phyloP scores from a whole-genome alignment of 2,329 filamentous ascomycete genomes.

The Curvularia lunata region DNA sequence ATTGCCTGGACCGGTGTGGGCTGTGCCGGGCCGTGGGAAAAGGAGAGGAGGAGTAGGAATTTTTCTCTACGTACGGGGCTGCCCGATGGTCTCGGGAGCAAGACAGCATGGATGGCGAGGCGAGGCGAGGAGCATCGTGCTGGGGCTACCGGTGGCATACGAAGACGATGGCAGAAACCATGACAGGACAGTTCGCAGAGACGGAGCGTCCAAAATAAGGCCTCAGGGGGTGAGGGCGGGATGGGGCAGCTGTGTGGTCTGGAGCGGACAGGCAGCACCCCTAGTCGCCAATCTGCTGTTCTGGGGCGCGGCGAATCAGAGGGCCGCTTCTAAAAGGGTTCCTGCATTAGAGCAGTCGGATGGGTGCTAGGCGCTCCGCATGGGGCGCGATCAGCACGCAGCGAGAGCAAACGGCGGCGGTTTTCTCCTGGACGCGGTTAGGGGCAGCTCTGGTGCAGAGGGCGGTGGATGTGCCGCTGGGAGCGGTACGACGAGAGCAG shows the following conservation, averaged over 20 bases:
- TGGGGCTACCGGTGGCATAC: slow-evolving; percentile 2
- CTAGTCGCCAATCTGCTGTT: slow-evolving; percentile 27
- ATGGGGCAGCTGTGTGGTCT: slow-evolving; percentile 23
- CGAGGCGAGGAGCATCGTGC: slow-evolving; percentile 2
- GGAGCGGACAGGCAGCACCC: slow-evolving; percentile 17
- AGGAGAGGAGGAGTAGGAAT: slow-evolving; percentile 21
- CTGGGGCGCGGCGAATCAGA: slow-evolving; percentile 30
- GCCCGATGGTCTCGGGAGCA: not conserved
- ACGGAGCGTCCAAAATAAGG: slow-evolving; percentile 2
- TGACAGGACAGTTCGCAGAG: not conserved
- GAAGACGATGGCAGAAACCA: not conserved
- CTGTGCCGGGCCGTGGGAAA: slow-evolving; percentile 21
- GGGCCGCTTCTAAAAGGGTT: slow-evolving; percentile 17
- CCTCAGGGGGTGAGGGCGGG: slow-evolving; percentile 34
- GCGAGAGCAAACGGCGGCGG: slow-evolving; percentile 32
- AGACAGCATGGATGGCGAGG: slow-evolving; percentile 8
- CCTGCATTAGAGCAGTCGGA: slow-evolving; percentile 27
- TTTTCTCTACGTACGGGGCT: not conserved
- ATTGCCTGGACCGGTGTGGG: slow-evolving; percentile 26
- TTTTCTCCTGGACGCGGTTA: slow-evolving; percentile 24
- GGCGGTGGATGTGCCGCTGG: slow-evolving; percentile 17
- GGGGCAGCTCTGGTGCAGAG: slow-evolving; percentile 12
- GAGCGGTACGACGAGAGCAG: slow-evolving; percentile 14
- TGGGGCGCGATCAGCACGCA: slow-evolving; percentile 20
- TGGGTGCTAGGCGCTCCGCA: slow-evolving; percentile 12